Evolutionary conservation across 306 rosid species (phyloP), one percentile per base, ranked within the genome.

Genomic region (Dryas drummondii): DNA sequence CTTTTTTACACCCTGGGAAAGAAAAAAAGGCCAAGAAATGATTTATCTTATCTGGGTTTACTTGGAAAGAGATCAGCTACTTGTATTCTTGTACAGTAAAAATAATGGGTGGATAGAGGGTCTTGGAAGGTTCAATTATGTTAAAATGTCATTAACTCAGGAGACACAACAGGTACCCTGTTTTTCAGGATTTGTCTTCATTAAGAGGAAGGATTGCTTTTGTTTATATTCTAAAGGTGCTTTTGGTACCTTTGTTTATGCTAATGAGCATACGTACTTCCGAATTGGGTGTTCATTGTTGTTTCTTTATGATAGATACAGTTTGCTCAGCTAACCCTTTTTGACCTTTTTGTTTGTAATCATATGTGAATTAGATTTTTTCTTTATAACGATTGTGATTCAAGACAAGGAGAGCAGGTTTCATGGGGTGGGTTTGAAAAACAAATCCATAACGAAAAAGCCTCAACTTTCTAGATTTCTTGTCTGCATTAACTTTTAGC

Each of bases 21-120:
- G 90, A 73, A 16, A 87, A 83, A 80, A 90, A 80, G 82, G 80
- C 64, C 76, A 90, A 84, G 87, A 90, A 86, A 57, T 96, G 86
- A 89, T 17, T 52, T 57, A 14, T 74, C 81, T 7, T 8, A 40
- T 6, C n/a, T 42, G 2, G 14, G 66, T 61, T 14, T 61, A 44
- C 45, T 44, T 37, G 76, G 55, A 32, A 45, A 37, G 19, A 57
- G 45, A 32, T 32, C 37, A 52, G n/a, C 14, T 27, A 62, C n/a
- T 78, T 40, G 62, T 60, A 65, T 82, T 6, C 56, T 45, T 78
- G 37, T 56, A 55, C 64, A 42, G 50, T 14, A 78, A 72, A 46
- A 44, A 45, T 46, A 50, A 16, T 9, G 48, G 6, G 41, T 58
- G 63, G 61, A 58, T 19, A 52, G 70, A 66, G 59, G 9, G 66